Percentiles rank a stretch among this genome's conserved stretches.
phyloP scores from a whole-genome alignment of 306 rosid species.

The Vicia villosa region DNA sequence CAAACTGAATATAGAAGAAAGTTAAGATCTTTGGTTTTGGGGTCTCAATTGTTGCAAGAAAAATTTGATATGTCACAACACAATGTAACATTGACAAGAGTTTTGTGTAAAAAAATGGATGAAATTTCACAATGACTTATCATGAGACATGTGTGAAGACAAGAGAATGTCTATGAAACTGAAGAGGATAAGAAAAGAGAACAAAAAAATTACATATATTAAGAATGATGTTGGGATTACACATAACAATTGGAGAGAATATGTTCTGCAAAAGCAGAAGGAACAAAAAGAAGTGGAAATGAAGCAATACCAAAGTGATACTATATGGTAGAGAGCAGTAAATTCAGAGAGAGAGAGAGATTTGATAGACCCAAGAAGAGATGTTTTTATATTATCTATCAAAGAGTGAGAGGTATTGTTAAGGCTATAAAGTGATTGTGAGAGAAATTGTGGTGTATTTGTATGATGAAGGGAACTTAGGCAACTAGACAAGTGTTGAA shows the following conservation, averaged over 20 bases:
- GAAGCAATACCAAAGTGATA: conserved; percentile 53
- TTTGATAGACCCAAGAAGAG: conserved; percentile 67
- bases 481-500: conserved; percentile 34
- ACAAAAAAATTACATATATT: conserved; percentile 30
- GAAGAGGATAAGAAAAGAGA: conserved; percentile 23
- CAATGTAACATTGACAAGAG: conserved; percentile 11
- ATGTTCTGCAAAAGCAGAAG: conserved; percentile 52
- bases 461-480: conserved; percentile 30
- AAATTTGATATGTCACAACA: not conserved
- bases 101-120: not conserved
- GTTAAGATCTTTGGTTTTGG: not conserved
- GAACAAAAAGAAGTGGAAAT: conserved; percentile 43
- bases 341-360: conserved; percentile 40
- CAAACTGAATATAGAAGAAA: conserved; percentile 23
- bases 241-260: conserved; percentile 46
- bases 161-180: conserved; percentile 43
- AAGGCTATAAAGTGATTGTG: conserved; percentile 22
- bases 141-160: conserved; percentile 28
- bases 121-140: conserved; percentile 22
- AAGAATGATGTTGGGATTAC: conserved; percentile 42
- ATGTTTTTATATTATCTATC: conserved; percentile 48
- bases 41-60: not conserved
- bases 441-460: conserved; percentile 34
- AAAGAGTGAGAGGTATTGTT: not conserved
- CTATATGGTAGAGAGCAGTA: conserved; percentile 29